Base-by-base conservation (phyloP, 2,329 filamentous ascomycete species). In the Pyrenophora graminea region DNA sequence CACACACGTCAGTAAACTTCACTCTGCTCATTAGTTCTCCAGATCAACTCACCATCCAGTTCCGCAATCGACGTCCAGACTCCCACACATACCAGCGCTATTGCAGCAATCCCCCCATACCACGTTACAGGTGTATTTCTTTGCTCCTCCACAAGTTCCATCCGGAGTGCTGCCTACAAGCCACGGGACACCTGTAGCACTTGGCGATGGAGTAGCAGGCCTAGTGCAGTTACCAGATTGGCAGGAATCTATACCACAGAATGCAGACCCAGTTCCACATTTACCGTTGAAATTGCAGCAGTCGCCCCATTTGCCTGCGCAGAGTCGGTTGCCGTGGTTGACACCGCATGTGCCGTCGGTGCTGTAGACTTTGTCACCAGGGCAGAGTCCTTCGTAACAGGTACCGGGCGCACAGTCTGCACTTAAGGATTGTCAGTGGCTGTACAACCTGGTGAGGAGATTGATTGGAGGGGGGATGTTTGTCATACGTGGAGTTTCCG, bases 301-400 rank as follows among this genome's bases (percentile, higher is more conserved):
- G 15, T 23, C 18, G 8, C 53, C 53, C 56, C 53, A 56, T 48
- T 55, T 59, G 18, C 53, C 55, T 21, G 41, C 52, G 39, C 55
- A 58, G 19, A 31, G 19, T 6, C 43, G 48, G 39, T 46, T 49
- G 15, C 40, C 36, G 23, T 55, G 25, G 17, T 55, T 45, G 7
- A 17, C 30, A 9, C 51, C 55, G 40, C 55, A 58, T 25, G 46
- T 58, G 15, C 55, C 55, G 39, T 58, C 52, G 19, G 44, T 49
- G 39, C 30, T 39, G 40, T 53, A 23, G 21, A 56, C 15, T 37
- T 17, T 37, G 45, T 45, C 25, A 37, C 72, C 72, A 3, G 9
- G 9, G 51, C 72, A 75, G 7, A 37, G 45, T 27, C 70, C 73
- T 30, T 69, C 64, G 51, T 67, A 73, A 56, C 71, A 74, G 31